Evolutionary conservation across 139 green algal genomes (phyloP).

Genomic region (Microglena sp.): DNA sequence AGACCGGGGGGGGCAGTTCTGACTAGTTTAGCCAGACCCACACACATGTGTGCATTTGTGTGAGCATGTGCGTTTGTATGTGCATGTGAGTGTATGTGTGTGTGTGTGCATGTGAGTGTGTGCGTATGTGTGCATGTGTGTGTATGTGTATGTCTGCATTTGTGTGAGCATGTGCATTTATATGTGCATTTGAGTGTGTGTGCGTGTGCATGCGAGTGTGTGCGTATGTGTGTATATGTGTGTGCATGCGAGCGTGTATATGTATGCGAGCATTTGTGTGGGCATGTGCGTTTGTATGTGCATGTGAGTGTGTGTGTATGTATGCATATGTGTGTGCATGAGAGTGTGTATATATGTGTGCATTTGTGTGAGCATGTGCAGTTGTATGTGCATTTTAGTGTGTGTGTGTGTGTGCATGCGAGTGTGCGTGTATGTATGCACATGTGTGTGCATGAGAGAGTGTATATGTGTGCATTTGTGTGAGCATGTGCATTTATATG

Average conservation of each 20-base stretch:
- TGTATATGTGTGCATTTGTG: constrained; percentile 4
- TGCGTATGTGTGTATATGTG: constrained; percentile 2
- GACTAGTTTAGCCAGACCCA: too few relatives aligned
- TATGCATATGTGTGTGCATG: too few relatives aligned
- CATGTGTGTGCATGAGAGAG: constrained; percentile 4
- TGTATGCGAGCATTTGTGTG: not conserved
- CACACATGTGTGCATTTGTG: constrained; percentile 6
- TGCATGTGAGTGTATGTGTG: constrained; percentile 4
- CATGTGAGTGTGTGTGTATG: constrained; percentile 5
- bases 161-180: too few relatives aligned
- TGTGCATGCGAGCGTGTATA: constrained; percentile 1
- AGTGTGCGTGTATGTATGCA: not conserved
- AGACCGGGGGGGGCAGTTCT: too few relatives aligned
- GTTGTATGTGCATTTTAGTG: constrained; percentile 26
- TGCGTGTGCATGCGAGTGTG: constrained; percentile 1
- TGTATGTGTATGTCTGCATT: not conserved
- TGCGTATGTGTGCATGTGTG: constrained; percentile 5
- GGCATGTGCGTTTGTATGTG: not conserved
- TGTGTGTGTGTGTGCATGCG: constrained; percentile 3
- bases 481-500: constrained; percentile 4
- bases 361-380: too few relatives aligned
- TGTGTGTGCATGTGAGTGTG: not conserved
- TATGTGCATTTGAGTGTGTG: constrained; percentile 2
- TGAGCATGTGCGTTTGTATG: constrained; percentile 6
- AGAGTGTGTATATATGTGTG: constrained; percentile 6